Conservation (phyloP, 306 rosid species). For the Casuarina equisetifolia region DNA sequence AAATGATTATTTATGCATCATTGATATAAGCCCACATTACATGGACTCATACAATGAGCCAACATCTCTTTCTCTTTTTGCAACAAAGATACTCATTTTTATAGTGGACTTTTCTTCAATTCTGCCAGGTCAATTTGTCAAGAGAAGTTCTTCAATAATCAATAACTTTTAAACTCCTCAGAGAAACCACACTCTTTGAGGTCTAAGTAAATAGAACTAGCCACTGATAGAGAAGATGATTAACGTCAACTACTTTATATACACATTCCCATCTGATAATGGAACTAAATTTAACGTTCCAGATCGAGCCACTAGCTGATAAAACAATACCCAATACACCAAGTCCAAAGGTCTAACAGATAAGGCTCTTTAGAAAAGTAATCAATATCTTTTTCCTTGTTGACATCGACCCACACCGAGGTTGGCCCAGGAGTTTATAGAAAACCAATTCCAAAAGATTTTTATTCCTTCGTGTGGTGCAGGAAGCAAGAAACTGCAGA, state of each 20-base stretch:
- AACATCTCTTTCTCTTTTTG: no score
- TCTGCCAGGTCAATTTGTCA: no score
- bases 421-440: not conserved
- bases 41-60: no score
- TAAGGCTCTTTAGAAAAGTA: not conserved
- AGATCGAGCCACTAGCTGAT: not conserved
- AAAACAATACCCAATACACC: not conserved
- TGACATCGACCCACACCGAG: not conserved
- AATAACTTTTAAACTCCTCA: no score
- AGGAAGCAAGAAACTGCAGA: not conserved
- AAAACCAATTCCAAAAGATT: not conserved
- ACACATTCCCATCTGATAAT: not conserved
- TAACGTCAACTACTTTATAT: not conserved
- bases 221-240: not conserved
- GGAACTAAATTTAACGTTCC: not conserved
- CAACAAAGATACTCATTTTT: no score
- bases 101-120: not conserved
- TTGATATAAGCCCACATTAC: no score
- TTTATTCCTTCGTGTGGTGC: constrained; percentile 5
- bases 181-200: no score
- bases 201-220: not conserved
- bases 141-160: no score
- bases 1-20: no score
- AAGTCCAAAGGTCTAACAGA: not conserved
- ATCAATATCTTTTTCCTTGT: not conserved